Evolutionary conservation across 257 asterid species (phyloP).

Genomic region (Capsicum baccatum): DNA sequence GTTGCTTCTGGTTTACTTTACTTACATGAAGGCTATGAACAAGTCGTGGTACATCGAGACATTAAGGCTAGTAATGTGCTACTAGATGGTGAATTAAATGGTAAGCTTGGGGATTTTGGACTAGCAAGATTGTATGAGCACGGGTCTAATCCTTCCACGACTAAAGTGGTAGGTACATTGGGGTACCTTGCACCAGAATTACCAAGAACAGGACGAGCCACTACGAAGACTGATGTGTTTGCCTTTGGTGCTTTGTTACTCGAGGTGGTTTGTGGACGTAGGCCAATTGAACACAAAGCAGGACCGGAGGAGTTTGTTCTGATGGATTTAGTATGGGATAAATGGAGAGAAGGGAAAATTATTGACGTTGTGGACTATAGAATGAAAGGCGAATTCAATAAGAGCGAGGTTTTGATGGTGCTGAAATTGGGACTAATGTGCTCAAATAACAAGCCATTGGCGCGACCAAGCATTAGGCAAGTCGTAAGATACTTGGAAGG

Average conservation of each 20-base stretch:
- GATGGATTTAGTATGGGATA: slow-evolving; percentile 27
- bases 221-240: slow-evolving; percentile 32
- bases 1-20: slow-evolving; percentile 30
- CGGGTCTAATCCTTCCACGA: slow-evolving; percentile 30
- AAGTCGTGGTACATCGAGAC: slow-evolving; percentile 35
- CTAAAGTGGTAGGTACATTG: slow-evolving; percentile 32
- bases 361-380: slow-evolving; percentile 28
- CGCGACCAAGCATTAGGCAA: slow-evolving; percentile 27
- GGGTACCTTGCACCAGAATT: slow-evolving; percentile 37
- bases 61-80: slow-evolving; percentile 33
- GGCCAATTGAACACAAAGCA: slow-evolving; percentile 35
- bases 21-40: slow-evolving; percentile 37
- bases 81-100: slow-evolving; percentile 29
- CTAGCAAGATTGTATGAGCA: slow-evolving; percentile 34
- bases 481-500: slow-evolving; percentile 27
- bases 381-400: slow-evolving; percentile 15
- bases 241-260: slow-evolving; percentile 35
- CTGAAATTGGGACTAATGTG: slow-evolving; percentile 32
- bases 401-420: slow-evolving; percentile 29
- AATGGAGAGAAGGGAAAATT: slow-evolving; percentile 25
- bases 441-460: slow-evolving; percentile 29
- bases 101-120: slow-evolving; percentile 37
- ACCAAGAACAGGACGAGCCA: slow-evolving; percentile 29
- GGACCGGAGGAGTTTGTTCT: slow-evolving; percentile 26
- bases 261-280: slow-evolving; percentile 38